Percentiles rank a stretch among this genome's conserved stretches.
These are phyloP conservation scores for Ganoderma leucocontextum DNA, from an alignment of 1,284 basidiomycete species.

Conservation along the genomic window DNA sequence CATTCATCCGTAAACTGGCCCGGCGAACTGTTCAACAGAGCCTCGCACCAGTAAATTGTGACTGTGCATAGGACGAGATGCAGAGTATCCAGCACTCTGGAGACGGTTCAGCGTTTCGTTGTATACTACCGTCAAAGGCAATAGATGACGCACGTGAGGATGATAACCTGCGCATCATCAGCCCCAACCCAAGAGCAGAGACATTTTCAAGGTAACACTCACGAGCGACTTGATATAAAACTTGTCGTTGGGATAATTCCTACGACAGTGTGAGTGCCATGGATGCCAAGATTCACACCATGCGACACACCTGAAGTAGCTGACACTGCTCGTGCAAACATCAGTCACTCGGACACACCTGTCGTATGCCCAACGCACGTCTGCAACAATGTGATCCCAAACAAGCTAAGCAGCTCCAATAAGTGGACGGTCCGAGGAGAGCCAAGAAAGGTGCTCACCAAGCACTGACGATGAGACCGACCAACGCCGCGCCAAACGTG, in stretches of 20 bases:
- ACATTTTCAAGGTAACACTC: constrained; percentile 4
- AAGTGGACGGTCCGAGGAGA: not conserved
- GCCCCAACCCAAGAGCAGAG: not conserved
- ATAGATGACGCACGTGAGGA: constrained; percentile 31
- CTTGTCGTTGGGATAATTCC: constrained; percentile 36
- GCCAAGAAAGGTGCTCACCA: constrained; percentile 32
- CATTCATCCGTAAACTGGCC: not conserved
- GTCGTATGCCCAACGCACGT: constrained; percentile 29
- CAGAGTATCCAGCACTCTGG: constrained; percentile 36
- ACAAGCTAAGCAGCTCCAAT: constrained; percentile 32
- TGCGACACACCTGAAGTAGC: constrained; percentile 34
- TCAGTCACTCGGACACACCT: not conserved
- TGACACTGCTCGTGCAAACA: constrained; percentile 24
- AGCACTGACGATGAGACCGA: constrained; percentile 38
- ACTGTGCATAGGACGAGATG: constrained; percentile 39
- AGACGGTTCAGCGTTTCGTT: not conserved
- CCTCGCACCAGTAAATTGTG: constrained; percentile 39
- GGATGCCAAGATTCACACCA: not conserved
- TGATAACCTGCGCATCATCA: constrained; percentile 25
- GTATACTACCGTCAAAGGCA: not conserved
- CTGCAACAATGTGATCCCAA: constrained; percentile 41
- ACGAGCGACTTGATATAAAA: constrained; percentile 34
- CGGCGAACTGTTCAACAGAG: not conserved
- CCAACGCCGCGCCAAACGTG: constrained; percentile 39
- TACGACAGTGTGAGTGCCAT: constrained; percentile 3